Base-by-base conservation (phyloP, 345 rosid species). In the Lepidium aucheri region DNA sequence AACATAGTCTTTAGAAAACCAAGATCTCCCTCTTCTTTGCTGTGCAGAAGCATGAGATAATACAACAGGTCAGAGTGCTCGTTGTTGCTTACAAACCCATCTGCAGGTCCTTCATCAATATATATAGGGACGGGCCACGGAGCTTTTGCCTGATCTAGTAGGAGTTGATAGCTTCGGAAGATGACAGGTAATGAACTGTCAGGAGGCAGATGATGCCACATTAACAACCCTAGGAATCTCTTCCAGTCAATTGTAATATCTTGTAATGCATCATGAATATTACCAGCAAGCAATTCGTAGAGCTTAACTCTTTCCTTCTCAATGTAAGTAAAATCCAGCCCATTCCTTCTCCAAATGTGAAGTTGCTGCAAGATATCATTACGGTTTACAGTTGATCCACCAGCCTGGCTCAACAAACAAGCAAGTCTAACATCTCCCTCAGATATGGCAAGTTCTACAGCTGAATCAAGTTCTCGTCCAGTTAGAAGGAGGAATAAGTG, bases 31-130 rank as follows among this genome's bases (percentile, higher is more conserved):
- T 79, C 89, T 63, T 83, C 90, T 77, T 73, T 82, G 53, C 90
- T 83, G 81, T 88, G 96, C 64, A 94, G 86, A 80, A 88, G 97
- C 99, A 94, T 88, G 59, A 94, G 92, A 83, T 90, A 86, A 80
- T 86, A 94, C 49, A 92, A 81, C 77, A 90, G 78, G 77, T 94
- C 99, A 68, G 80, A 85, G 53, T 78, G 82, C 42, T 85, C 76
- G 51, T 72, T 78, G 17, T 74, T 57, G 77, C 68, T 75, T 68
- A 65, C 79, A 66, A 64, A 61, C 40, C 54, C 45, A 24, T 85
- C 86, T 22, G 67, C 68, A 20, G 85, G 80, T 57, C 97, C 96
- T 82, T 94, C 99, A n/a, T 90, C 99, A 67, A 88, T 63, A 68
- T 94, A 90, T 30, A 85, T 80, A 22, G 99, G 96, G 35, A 84